Conservation (phyloP, 352 stramenopile species). For the Pythium folliculosum region DNA sequence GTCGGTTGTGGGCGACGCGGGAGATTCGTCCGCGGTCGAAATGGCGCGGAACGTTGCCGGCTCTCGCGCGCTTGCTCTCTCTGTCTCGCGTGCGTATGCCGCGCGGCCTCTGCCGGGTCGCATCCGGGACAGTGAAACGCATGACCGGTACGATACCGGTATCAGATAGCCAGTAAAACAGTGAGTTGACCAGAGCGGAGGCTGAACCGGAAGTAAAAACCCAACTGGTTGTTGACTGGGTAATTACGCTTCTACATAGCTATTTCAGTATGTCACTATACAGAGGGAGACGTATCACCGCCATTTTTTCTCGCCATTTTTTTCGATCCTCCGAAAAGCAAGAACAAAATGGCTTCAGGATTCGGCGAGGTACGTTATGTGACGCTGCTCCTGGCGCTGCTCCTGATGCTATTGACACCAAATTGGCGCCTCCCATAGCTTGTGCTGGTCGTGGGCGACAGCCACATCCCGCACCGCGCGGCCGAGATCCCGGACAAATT, state of each 20-base stretch:
- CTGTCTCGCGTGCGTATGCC: too few species aligned
- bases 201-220: neutral
- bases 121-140: constrained; percentile 5
- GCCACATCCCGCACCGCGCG: constrained; percentile 95
- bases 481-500: constrained; percentile 97
- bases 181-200: too few species aligned
- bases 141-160: constrained; percentile 8
- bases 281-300: neutral
- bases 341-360: constrained; percentile 36
- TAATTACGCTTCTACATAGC: neutral
- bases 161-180: constrained; percentile 1
- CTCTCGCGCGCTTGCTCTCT: too few species aligned
- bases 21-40: too few species aligned
- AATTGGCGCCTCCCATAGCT: constrained; percentile 84
- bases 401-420: too few species aligned
- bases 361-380: constrained; percentile 31
- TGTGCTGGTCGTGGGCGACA: constrained; percentile 96
- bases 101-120: too few species aligned
- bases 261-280: neutral
- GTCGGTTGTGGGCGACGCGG: too few species aligned
- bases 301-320: too few species aligned
- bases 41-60: too few species aligned
- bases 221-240: neutral
- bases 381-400: too few species aligned
- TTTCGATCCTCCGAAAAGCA: neutral